These are phyloP conservation scores for Psidium guajava DNA, from an alignment of 345 rosid genomes.

Conservation along the genomic window DNA sequence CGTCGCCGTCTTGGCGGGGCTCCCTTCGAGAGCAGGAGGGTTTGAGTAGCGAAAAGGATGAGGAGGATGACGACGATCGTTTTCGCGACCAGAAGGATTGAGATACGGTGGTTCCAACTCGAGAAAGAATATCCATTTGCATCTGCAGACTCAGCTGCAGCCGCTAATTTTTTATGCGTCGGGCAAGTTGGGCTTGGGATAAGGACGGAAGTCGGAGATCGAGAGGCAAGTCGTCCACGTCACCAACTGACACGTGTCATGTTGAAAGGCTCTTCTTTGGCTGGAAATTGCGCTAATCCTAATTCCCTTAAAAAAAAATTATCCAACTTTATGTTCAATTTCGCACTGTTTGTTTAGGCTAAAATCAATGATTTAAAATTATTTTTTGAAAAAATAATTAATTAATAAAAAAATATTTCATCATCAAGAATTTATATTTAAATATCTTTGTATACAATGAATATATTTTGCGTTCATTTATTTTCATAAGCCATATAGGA, in stretches of 20 bases:
- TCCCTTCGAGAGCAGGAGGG: slow-evolving; percentile 33
- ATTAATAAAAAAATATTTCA: too few species aligned
- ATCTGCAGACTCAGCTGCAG: background rate
- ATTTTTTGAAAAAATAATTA: too few species aligned
- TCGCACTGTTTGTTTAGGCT: too few species aligned
- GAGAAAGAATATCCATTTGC: background rate
- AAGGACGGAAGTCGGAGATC: background rate
- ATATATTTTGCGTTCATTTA: too few species aligned
- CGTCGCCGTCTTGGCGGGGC: slow-evolving; percentile 18
- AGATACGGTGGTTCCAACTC: background rate
- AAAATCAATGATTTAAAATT: too few species aligned
- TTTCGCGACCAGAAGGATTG: background rate
- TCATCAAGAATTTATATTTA: too few species aligned
- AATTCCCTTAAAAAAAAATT: too few species aligned
- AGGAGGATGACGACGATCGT: background rate
- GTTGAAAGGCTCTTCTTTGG: background rate
- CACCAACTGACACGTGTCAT: background rate
- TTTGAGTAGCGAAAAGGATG: slow-evolving; percentile 1
- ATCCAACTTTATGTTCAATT: too few species aligned
- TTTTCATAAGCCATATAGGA: too few species aligned
- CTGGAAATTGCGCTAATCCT: too few species aligned
- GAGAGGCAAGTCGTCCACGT: background rate
- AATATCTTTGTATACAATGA: too few species aligned
- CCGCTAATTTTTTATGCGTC: background rate
- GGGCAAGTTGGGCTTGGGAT: background rate